Evolutionary conservation across 441 rosid species (phyloP), one percentile per base, ranked within the genome.

Genomic region (Codiaeum variegatum): DNA sequence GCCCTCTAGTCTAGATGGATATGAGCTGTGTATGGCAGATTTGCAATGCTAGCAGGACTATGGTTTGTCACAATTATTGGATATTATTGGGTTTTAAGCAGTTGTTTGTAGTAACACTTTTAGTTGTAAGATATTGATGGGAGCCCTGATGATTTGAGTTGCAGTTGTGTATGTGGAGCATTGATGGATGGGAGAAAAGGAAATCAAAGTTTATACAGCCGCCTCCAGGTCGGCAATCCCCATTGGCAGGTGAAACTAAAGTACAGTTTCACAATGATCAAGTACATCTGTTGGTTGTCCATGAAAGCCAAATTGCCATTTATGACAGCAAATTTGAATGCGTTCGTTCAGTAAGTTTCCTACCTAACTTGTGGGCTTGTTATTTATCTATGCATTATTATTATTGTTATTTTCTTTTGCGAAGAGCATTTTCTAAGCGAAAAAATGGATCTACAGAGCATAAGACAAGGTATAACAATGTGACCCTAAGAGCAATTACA

Each of bases 231-330:
- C 84, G 83, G 71, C 82, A 85, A 79, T 81, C 90, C 56, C 76
- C 86, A 24, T 59, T 76, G 49, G 78, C 74, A 3, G 96, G 96
- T n/a, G 92, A 88, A 73, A 88, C 92, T 13, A 85, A 71, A 74
- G 91, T 91, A 69, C 96, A 88, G 74, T 88, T 91, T 84, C 96
- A 88, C 64, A 84, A 82, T 65, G 93, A 91, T 76, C 92, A 87
- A 79, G 70, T 79, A 47, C 96, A 86, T 75, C 64, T 91, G 26
- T 76, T 91, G 81, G 91, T 87, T 38, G 84, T 85, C 60, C 96
- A 91, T 67, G 96, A 88, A 75, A 86, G 85, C 71, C 93, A 88
- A 76, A 78, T 89, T 65, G 86, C 88, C 32, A 68, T 88, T 51
- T 90, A 85, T 78, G 93, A 88, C 69, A 82, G 84, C 82, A 88